Evolutionary conservation across 345 rosid genomes (phyloP).

Genomic region (Acer negundo): DNA sequence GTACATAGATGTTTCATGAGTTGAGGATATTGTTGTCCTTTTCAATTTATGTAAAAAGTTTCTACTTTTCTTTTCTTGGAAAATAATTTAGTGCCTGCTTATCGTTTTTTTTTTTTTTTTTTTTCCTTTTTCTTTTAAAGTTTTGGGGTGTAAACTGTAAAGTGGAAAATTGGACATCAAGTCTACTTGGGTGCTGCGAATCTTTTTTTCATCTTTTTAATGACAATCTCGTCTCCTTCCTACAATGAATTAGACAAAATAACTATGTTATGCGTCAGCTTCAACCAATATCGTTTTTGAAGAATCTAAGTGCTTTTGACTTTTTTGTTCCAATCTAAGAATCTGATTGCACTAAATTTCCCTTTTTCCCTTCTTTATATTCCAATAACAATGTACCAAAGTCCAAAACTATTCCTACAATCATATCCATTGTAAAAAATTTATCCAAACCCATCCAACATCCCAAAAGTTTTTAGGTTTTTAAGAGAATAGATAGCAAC

Average conservation of each 20-base stretch:
- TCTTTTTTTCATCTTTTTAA: not conserved
- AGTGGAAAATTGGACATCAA: not conserved
- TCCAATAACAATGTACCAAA: not conserved
- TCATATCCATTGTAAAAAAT: not conserved
- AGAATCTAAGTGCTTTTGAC: slow-evolving; percentile 33
- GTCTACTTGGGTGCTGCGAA: slow-evolving; percentile 2
- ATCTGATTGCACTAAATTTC: slow-evolving; percentile 10
- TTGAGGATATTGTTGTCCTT: not conserved
- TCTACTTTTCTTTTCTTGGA: not conserved
- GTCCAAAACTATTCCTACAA: not conserved
- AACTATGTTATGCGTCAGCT: slow-evolving; percentile 9
- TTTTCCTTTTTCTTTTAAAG: too few relatives aligned
- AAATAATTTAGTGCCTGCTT: too few relatives aligned
- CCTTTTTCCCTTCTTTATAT: slow-evolving; percentile 8
- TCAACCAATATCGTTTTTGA: slow-evolving; percentile 2
- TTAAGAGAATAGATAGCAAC: not conserved
- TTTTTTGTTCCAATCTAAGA: slow-evolving; percentile 6
- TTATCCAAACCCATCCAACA: not conserved
- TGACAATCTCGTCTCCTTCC: not conserved
- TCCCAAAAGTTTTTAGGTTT: not conserved
- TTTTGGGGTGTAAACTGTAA: not conserved
- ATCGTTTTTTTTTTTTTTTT: too few relatives aligned
- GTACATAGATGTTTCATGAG: slow-evolving; percentile 18
- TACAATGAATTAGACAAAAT: slow-evolving; percentile 1
- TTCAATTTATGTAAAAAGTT: not conserved